Evolutionary conservation across 2,329 filamentous ascomycete species (phyloP).

Genomic region (Epicoccum sorghinum): DNA sequence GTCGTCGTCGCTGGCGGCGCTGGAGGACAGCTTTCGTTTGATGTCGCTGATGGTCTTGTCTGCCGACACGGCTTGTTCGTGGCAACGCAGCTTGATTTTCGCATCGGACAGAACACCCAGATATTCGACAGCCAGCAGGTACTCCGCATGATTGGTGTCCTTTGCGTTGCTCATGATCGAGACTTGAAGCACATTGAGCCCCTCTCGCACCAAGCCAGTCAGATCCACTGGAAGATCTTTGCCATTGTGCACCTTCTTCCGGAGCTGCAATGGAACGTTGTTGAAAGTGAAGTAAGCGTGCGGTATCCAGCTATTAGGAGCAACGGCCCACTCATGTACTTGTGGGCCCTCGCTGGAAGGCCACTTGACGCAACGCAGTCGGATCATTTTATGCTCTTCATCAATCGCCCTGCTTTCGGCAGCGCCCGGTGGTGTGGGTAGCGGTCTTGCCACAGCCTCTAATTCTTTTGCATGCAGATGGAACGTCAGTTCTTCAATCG

Average conservation of each 20-base stretch:
- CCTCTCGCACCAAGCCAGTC: slow-evolving; percentile 63
- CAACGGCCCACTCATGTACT: slow-evolving; percentile 65
- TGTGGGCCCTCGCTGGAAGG: slow-evolving; percentile 36
- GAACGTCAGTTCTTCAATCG: slow-evolving; percentile 57
- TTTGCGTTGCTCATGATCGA: slow-evolving; percentile 31
- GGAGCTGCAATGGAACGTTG: slow-evolving; percentile 57
- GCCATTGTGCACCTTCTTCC: slow-evolving; percentile 73
- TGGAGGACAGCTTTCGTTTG: slow-evolving; percentile 53
- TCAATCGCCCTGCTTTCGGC: slow-evolving; percentile 44
- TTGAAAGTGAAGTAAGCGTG: slow-evolving; percentile 75
- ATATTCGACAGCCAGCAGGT: slow-evolving; percentile 72
- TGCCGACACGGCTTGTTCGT: slow-evolving; percentile 46
- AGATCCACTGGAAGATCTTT: slow-evolving; percentile 80
- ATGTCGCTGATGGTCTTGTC: slow-evolving; percentile 64
- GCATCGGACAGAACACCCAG: slow-evolving; percentile 61
- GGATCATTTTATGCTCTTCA: slow-evolving; percentile 66
- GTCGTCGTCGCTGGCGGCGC: slow-evolving; percentile 60
- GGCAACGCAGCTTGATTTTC: slow-evolving; percentile 41
- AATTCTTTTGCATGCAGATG: slow-evolving; percentile 49
- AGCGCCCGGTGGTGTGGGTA: slow-evolving; percentile 31
- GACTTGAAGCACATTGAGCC: slow-evolving; percentile 67
- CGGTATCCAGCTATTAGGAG: slow-evolving; percentile 72
- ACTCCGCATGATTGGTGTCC: slow-evolving; percentile 52
- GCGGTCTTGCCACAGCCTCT: slow-evolving; percentile 46
- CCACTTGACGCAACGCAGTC: slow-evolving; percentile 69